Base-by-base conservation (phyloP, 495 filamentous ascomycete genomes). In the Penicillium verhagenii region DNA sequence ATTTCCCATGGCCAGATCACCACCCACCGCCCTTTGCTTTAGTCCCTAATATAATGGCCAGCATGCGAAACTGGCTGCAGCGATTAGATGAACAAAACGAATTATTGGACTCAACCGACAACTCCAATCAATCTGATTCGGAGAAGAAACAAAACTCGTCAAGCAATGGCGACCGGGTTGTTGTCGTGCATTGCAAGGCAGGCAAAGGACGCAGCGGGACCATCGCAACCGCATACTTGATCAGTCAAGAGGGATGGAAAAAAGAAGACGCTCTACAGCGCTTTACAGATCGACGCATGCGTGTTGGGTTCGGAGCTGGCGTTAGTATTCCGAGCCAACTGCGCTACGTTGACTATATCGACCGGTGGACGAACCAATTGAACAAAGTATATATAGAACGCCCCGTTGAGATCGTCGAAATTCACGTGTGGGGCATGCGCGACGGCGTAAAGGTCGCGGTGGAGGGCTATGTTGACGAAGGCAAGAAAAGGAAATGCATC, bases 1-100 rank as follows among this genome's bases (percentile, higher is more conserved):
- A 97, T 72, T 97, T 88, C 60, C 94, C 94, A 1, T 98, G 89
- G 82, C 95, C 95, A 0, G 94, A 98, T 67, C 94, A 98, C 66
- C 94, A 97, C 67, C 95, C 94, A 26, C 94, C 94, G 53, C 94
- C 95, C 3, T 97, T 98, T 63, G 80, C 82, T 26, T 72, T 96
- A 13, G 86, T 97, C 20, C 92, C 91, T 1, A 76, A 86, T 63
- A 90, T 96, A n/a, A 82, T 96, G 77, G 91, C 82, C 6, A 86
- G 87, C 58, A 96, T 97, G 92, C 80, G 87, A 47, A 86, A 91
- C 52, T 96, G 92, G 91, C 65, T 96, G 31, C 72, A 81, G 23
- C 82, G 75, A 14, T 72, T 82, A n/a, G 75, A 79, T 10, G 59
- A 54, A 1, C 49, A 61, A 13, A 75, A 79, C 7, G 59, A 49